phyloP scores from a whole-genome alignment of 495 filamentous ascomycete species.

The Penicillium bovifimosum region DNA sequence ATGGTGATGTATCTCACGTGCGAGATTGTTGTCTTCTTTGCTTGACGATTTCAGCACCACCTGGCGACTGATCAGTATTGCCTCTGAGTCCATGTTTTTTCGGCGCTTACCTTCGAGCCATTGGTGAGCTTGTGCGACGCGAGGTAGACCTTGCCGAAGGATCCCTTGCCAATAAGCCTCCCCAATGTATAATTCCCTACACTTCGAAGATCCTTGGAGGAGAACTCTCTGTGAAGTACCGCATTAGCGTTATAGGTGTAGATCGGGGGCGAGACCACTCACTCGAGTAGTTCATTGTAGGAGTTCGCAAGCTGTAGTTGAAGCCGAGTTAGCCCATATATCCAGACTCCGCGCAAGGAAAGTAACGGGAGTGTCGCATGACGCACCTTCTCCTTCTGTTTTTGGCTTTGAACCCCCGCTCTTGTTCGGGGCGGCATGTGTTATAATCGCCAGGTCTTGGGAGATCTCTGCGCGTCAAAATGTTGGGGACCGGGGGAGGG shows the following conservation, averaged over 20 bases:
- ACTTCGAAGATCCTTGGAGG: slow-evolving; percentile 78
- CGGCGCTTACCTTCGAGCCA: slow-evolving; percentile 78
- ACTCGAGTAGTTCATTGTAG: slow-evolving; percentile 94
- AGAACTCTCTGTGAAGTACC: slow-evolving; percentile 69
- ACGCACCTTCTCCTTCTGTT: slow-evolving; percentile 87
- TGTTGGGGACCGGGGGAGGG: slow-evolving; percentile 12
- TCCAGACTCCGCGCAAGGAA: slow-evolving; percentile 1
- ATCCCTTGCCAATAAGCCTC: slow-evolving; percentile 90
- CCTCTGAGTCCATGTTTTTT: not conserved
- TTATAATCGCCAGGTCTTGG: slow-evolving; percentile 27
- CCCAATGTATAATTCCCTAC: slow-evolving; percentile 95
- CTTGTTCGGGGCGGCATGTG: slow-evolving; percentile 64
- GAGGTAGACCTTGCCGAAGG: slow-evolving; percentile 96
- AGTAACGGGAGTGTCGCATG: not conserved
- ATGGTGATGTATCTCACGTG: slow-evolving; percentile 96
- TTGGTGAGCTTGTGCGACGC: slow-evolving; percentile 97
- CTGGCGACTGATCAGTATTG: slow-evolving; percentile 36
- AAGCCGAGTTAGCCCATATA: slow-evolving; percentile 18
- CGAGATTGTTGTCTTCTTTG: slow-evolving; percentile 91
- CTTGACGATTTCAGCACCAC: slow-evolving; percentile 97
- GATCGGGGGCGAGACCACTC: slow-evolving; percentile 29
- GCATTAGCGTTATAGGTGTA: slow-evolving; percentile 58
- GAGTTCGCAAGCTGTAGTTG: slow-evolving; percentile 79
- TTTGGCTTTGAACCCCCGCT: slow-evolving; percentile 86
- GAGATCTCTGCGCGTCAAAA: slow-evolving; percentile 26